Percentiles rank a stretch among this genome's conserved stretches.
phyloP scores from a whole-genome alignment of 176 grass and related monocot species.

The barley (Hordeum vulgare) region MorexV3_pseudomolecules_assembly NC_058518.1:502624201-502624700 shows the following conservation, averaged over 20 bases:
- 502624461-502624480: not conserved
- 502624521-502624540: not conserved
- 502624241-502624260: slow-evolving; percentile 61
- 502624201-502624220: slow-evolving; percentile 5
- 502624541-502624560: slow-evolving; percentile 63
- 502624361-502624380: slow-evolving; percentile 65
- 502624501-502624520: not conserved
- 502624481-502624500: not conserved
- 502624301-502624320: slow-evolving; percentile 77
- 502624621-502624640: not conserved
- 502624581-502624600: slow-evolving; percentile 61
- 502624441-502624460: not conserved
- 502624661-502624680: not conserved
- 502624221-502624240: slow-evolving; percentile 1
- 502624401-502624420: slow-evolving; percentile 45
- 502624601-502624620: slow-evolving; percentile 81
- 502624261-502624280: slow-evolving; percentile 43
- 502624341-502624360: slow-evolving; percentile 88
- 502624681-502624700: not conserved
- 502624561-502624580: slow-evolving; percentile 68
- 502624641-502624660: not conserved
- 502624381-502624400: slow-evolving; percentile 66
- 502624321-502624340: slow-evolving; percentile 44
- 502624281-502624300: slow-evolving; percentile 65
- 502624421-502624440: not conserved